A percentile compares a stretch with the other conserved stretches of the same genome.
Evolutionary conservation across 805 yeast genomes (phyloP).

Genomic region (Suhomyces faveliae): DNA sequence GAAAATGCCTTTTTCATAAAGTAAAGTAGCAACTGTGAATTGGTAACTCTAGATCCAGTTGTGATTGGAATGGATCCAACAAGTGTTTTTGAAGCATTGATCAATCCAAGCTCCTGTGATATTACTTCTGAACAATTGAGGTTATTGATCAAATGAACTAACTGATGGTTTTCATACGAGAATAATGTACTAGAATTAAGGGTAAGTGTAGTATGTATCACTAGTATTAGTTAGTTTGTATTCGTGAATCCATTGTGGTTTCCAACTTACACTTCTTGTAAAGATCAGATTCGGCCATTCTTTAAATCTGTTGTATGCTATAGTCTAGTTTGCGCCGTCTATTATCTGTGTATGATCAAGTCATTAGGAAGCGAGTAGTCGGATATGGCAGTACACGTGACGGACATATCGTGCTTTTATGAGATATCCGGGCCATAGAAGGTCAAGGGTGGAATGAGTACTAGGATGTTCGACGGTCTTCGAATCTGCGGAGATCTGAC

Average conservation of each 20-base stretch:
- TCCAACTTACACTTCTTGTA: slow-evolving; percentile 3
- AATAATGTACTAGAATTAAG: slow-evolving; percentile 59
- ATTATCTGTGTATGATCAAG: neutral
- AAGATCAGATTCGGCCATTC: slow-evolving; percentile 3
- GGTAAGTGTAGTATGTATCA: slow-evolving; percentile 49
- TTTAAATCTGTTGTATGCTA: neutral
- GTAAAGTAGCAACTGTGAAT: slow-evolving; percentile 36
- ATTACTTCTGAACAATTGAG: slow-evolving; percentile 54
- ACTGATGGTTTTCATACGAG: slow-evolving; percentile 50
- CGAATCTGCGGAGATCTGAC: neutral
- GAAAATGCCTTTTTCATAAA: slow-evolving; percentile 47
- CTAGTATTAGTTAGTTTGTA: slow-evolving; percentile 17
- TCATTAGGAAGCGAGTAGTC: neutral
- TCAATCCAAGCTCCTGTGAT: slow-evolving; percentile 52
- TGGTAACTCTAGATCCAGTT: slow-evolving; percentile 24
- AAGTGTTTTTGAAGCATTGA: slow-evolving; percentile 47
- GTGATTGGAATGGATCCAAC: slow-evolving; percentile 37
- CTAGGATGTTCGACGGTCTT: too few relatives aligned
- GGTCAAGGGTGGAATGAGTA: too few relatives aligned
- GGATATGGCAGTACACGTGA: neutral
- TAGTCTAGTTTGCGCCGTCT: neutral
- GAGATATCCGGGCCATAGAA: neutral
- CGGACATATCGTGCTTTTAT: neutral
- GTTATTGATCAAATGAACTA: slow-evolving; percentile 40
- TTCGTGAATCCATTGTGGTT: neutral